Conservation (phyloP, 2,329 filamentous ascomycete genomes). For the Apiospora hydei region DNA sequence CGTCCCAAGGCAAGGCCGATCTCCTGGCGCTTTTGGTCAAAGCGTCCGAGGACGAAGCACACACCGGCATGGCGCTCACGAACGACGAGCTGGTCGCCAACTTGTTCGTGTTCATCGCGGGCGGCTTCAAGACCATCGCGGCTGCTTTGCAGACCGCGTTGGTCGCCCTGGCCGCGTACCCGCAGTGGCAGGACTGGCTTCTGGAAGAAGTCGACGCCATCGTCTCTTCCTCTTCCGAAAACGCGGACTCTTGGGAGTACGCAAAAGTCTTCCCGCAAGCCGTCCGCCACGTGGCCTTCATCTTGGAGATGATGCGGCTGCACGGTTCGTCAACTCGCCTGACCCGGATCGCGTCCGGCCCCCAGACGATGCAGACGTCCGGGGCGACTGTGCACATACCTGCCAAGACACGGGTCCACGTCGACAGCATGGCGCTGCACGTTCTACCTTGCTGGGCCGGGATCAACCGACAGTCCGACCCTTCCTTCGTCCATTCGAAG, state of each 20-base stretch:
- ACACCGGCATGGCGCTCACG: conserved; percentile 37
- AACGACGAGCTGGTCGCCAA: conserved; percentile 56
- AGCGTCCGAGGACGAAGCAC: conserved; percentile 36
- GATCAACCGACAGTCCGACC: background rate
- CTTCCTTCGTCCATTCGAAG: background rate
- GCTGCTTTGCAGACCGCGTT: conserved; percentile 58
- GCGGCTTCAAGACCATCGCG: conserved; percentile 58
- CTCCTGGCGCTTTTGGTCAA: conserved; percentile 31
- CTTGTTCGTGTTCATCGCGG: conserved; percentile 54
- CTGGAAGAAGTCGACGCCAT: conserved; percentile 54
- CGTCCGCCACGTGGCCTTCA: conserved; percentile 54
- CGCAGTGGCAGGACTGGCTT: conserved; percentile 60
- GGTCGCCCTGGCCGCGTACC: conserved; percentile 53
- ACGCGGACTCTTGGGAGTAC: conserved; percentile 47
- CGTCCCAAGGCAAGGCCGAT: background rate
- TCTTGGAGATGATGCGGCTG: conserved; percentile 53
- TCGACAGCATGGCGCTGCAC: conserved; percentile 38
- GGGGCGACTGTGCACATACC: conserved; percentile 40
- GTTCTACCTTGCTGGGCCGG: background rate
- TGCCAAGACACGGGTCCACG: conserved; percentile 42
- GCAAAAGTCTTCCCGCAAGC: conserved; percentile 48
- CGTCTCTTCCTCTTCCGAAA: conserved; percentile 25
- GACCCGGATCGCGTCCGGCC: conserved; percentile 39
- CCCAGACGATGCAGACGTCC: conserved; percentile 41
- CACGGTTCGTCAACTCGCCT: conserved; percentile 49